Evolutionary conservation across 495 filamentous ascomycete genomes (phyloP).

Genomic region (Neurospora pannonica): DNA sequence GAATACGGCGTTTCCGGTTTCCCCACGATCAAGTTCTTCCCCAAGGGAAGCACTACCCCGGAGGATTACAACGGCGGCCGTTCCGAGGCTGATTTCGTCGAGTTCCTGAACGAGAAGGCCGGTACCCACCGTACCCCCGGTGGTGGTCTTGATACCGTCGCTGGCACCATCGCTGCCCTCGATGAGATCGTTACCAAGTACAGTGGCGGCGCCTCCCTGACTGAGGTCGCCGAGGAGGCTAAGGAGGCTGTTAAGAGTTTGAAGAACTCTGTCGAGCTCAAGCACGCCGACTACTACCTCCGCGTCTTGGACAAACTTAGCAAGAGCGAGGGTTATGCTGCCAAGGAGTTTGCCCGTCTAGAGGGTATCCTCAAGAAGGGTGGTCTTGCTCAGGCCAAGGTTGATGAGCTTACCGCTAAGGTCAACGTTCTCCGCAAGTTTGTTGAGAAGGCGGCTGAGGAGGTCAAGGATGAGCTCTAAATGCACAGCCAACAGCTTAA

Average conservation of each 20-base stretch:
- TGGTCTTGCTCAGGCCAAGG: constrained; percentile 72
- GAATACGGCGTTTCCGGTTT: constrained; percentile 75
- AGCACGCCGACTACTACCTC: constrained; percentile 90
- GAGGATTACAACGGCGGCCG: constrained; percentile 70
- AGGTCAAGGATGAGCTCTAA: constrained; percentile 64
- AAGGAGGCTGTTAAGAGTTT: constrained; percentile 59
- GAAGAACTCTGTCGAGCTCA: constrained; percentile 48
- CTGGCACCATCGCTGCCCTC: constrained; percentile 71
- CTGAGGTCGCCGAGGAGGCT: constrained; percentile 52
- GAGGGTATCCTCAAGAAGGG: constrained; percentile 76
- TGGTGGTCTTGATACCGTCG: constrained; percentile 67
- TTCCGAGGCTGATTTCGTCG: constrained; percentile 63
- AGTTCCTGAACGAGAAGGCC: constrained; percentile 80
- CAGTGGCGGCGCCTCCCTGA: constrained; percentile 45
- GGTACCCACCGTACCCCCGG: constrained; percentile 80
- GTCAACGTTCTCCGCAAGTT: constrained; percentile 85
- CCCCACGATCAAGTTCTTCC: constrained; percentile 98
- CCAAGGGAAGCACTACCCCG: constrained; percentile 68
- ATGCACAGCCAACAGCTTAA: constrained; percentile 7
- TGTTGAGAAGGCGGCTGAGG: constrained; percentile 31
- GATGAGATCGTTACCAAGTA: constrained; percentile 66
- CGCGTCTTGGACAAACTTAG: constrained; percentile 77
- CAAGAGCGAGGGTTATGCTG: constrained; percentile 64
- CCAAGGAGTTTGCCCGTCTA: constrained; percentile 78
- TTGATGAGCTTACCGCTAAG: constrained; percentile 79